Percentiles rank a stretch among this genome's conserved stretches.
phyloP scores from a whole-genome alignment of 805 yeast species.

The Cyberlindnera maritima region DNA sequence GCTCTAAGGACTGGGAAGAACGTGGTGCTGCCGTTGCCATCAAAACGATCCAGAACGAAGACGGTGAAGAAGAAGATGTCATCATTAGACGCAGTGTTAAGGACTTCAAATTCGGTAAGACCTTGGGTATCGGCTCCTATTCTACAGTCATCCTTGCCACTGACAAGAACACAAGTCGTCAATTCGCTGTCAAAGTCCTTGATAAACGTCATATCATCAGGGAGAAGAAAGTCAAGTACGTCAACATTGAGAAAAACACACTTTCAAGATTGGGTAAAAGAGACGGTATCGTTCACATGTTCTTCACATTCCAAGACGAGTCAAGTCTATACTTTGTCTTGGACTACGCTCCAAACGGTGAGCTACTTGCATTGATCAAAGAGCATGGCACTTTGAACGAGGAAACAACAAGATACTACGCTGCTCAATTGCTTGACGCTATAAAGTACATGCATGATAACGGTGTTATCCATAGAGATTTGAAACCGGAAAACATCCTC shows the following conservation, averaged over 20 bases:
- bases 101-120: constrained; percentile 86
- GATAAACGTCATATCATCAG: constrained; percentile 76
- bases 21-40: constrained; percentile 59
- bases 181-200: constrained; percentile 75
- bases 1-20: constrained; percentile 26
- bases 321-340: constrained; percentile 68
- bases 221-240: constrained; percentile 82
- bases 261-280: constrained; percentile 62
- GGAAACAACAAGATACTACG: constrained; percentile 62
- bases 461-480: constrained; percentile 79
- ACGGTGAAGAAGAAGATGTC: constrained; percentile 51
- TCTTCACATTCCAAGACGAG: constrained; percentile 79
- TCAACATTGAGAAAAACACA: constrained; percentile 79
- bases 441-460: constrained; percentile 66
- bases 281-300: constrained; percentile 63
- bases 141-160: constrained; percentile 89
- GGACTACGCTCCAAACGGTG: constrained; percentile 81
- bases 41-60: constrained; percentile 39
- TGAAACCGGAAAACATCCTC: constrained; percentile 79
- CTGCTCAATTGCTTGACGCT: constrained; percentile 74
- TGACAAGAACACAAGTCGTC: constrained; percentile 69
- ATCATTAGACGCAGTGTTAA: constrained; percentile 57
- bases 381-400: constrained; percentile 70
- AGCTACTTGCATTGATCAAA: constrained; percentile 63
- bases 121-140: constrained; percentile 94